phyloP scores from a whole-genome alignment of 441 rosid species.

The Gossypium trilobum region DNA sequence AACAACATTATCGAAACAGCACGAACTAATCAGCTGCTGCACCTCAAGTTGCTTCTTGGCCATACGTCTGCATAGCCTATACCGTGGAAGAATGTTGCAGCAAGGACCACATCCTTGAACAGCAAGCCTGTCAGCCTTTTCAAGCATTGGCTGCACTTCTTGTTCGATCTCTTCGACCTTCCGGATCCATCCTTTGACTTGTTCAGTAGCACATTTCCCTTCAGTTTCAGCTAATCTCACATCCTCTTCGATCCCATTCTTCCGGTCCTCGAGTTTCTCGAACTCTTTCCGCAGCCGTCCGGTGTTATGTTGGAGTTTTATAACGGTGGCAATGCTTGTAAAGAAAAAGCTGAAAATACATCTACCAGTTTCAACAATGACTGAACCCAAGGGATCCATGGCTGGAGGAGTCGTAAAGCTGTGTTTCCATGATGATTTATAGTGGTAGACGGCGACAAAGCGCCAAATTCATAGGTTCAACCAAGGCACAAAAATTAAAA shows the following conservation, averaged over 20 bases:
- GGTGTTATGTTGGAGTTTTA: constrained; percentile 3
- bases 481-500: background rate
- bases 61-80: background rate
- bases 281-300: background rate
- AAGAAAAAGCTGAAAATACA: background rate
- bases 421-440: background rate
- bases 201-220: constrained; percentile 19
- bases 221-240: constrained; percentile 18
- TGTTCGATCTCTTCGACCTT: constrained; percentile 20
- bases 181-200: constrained; percentile 19
- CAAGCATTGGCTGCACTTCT: constrained; percentile 17
- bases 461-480: background rate
- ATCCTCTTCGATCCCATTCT: background rate
- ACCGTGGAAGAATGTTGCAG: background rate
- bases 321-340: background rate
- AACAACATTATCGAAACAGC: constrained; percentile 3
- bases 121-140: background rate
- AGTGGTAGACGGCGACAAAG: background rate
- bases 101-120: background rate
- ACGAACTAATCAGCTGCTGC: background rate
- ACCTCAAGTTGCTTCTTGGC: background rate
- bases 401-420: background rate
- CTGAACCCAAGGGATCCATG: background rate
- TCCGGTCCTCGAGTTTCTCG: background rate
- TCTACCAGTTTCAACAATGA: background rate